phyloP scores from a whole-genome alignment of 495 filamentous ascomycete species.

The Aspergillus biplanus region DNA sequence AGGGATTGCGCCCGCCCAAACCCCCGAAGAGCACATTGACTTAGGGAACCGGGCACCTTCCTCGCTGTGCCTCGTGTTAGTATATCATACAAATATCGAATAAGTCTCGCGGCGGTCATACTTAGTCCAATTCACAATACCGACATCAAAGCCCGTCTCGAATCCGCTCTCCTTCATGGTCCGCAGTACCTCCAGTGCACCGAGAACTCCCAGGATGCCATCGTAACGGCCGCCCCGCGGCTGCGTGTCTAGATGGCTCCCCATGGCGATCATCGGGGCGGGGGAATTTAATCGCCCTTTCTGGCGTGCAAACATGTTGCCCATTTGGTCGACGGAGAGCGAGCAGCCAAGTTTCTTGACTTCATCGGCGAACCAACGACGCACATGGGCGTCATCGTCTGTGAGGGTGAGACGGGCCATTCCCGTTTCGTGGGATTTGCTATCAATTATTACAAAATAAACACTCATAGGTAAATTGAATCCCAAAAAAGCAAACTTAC shows the following conservation, averaged over 20 bases:
- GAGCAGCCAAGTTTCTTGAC: constrained; percentile 63
- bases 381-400: constrained; percentile 67
- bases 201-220: constrained; percentile 71
- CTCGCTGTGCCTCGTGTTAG: constrained; percentile 43
- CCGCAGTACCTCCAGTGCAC: constrained; percentile 68
- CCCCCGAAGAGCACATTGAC: constrained; percentile 74
- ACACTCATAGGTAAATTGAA: background rate
- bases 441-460: constrained; percentile 15
- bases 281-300: constrained; percentile 50
- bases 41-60: constrained; percentile 79
- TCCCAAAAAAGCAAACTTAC: constrained; percentile 24
- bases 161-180: constrained; percentile 66
- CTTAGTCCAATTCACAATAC: constrained; percentile 76
- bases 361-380: constrained; percentile 71
- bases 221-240: constrained; percentile 74
- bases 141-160: constrained; percentile 65
- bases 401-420: constrained; percentile 67
- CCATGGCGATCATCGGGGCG: constrained; percentile 47
- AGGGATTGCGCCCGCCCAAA: constrained; percentile 69
- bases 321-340: constrained; percentile 63
- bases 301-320: constrained; percentile 72
- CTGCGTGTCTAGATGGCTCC: constrained; percentile 60
- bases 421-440: constrained; percentile 49
- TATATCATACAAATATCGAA: background rate
- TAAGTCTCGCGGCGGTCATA: background rate